Base-by-base conservation (phyloP, 2,329 filamentous ascomycete genomes). In the Alternaria solani region DNA sequence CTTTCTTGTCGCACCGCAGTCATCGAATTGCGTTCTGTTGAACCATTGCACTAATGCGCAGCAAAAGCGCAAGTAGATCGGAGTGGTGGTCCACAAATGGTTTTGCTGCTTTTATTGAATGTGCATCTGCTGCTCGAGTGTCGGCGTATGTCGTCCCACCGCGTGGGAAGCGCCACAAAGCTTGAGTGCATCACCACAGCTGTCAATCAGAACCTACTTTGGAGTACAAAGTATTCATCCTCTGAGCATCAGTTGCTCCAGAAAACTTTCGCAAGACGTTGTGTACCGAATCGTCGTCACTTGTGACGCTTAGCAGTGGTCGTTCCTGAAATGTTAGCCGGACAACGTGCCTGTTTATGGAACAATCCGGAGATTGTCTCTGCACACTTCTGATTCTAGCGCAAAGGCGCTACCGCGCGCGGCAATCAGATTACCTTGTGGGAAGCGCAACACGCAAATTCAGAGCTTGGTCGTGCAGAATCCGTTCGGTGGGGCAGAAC, bases 151-250 rank as follows among this genome's bases (percentile, higher is more conserved):
- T 62, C 38, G 66, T 65, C 54, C 57, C 25, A 72, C 63, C 16
- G 20, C 42, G 41, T 53, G 46, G 61, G 72, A 66, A 69, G 68
- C 72, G 73, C 75, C 70, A 75, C 73, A 76, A 75, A 75, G 73
- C 73, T 76, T 75, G 65, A 71, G 55, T 51, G 51, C 51, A 67
- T 57, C 60, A 70, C 72, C 48, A 38, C 62, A 68, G 61, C 56
- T 69, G 61, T 68, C 67, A 68, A 55, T 69, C 38, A 68, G 57
- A 65, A 57, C 59, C 46, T 63, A 63, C 47, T 51, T 18, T 25
- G 51, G 38, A 23, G 26, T 26, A 51, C 52, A 30, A 14, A 30
- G 36, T 44, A 25, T 34, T 28, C 36, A 8, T 5, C 28, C 25
- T 55, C 38, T 23, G 25, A 59, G 11, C 32, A 16, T 20, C 48